phyloP scores from a whole-genome alignment of 2,329 filamentous ascomycete genomes.

The Knufia fluminis region DNA sequence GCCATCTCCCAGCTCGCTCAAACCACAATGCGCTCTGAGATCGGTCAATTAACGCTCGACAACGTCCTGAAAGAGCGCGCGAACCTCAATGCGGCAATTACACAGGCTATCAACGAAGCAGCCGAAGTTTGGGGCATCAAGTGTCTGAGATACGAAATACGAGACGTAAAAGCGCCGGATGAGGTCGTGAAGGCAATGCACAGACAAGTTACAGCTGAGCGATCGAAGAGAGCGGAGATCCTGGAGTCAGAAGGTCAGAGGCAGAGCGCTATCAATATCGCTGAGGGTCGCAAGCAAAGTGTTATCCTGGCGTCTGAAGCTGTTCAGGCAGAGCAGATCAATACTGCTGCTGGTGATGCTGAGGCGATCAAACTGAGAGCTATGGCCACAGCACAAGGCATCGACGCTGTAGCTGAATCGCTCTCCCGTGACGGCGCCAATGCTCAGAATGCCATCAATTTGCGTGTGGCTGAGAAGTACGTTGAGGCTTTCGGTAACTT shows the following conservation, averaged over 20 bases:
- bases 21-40: conserved; percentile 98
- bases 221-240: conserved; percentile 95
- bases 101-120: conserved; percentile 96
- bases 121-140: conserved; percentile 95
- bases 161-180: conserved; percentile 92
- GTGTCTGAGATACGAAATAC: conserved; percentile 93
- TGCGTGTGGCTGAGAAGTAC: conserved; percentile 93
- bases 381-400: conserved; percentile 73
- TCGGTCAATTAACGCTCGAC: conserved; percentile 90
- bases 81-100: conserved; percentile 94
- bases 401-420: conserved; percentile 70
- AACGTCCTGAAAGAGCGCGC: conserved; percentile 96
- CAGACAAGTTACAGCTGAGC: conserved; percentile 91
- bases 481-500: conserved; percentile 89
- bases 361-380: conserved; percentile 86
- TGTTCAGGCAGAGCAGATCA: conserved; percentile 81
- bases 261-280: conserved; percentile 97
- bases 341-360: conserved; percentile 82
- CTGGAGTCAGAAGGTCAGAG: conserved; percentile 93
- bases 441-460: conserved; percentile 73
- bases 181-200: conserved; percentile 97
- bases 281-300: conserved; percentile 92
- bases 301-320: conserved; percentile 95
- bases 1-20: conserved; percentile 96
- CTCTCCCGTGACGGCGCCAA: conserved; percentile 64